Evolutionary conservation across 108 stramenopile species (phyloP).

Genomic region (Nitzschia palea): DNA sequence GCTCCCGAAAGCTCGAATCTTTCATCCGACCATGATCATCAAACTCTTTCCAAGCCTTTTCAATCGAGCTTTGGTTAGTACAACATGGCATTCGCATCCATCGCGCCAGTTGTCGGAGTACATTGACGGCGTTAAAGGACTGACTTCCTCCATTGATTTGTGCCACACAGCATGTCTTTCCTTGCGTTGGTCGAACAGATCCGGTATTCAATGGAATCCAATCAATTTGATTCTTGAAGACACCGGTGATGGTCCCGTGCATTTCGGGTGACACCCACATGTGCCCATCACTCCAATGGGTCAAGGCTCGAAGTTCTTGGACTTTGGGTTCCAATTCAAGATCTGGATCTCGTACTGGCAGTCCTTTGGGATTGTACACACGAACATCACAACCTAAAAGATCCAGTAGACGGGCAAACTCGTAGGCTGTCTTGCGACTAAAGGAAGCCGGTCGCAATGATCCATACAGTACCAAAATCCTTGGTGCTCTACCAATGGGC

Average conservation of each 20-base stretch:
- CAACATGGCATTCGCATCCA: conserved; percentile 78
- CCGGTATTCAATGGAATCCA: conserved; percentile 75
- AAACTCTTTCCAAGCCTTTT: conserved; percentile 73
- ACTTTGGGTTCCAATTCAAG: conserved; percentile 58
- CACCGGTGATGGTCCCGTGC: conserved; percentile 67
- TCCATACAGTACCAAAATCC: conserved; percentile 56
- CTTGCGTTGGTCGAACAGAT: conserved; percentile 61
- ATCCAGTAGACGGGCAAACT: conserved; percentile 59
- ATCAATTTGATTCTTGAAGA: conserved; percentile 76
- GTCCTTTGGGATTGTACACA: conserved; percentile 53
- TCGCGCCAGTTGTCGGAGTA: conserved; percentile 51
- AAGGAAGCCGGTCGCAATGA: conserved; percentile 51
- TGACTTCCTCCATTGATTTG: conserved; percentile 70
- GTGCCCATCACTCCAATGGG: conserved; percentile 66
- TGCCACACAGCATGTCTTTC: conserved; percentile 48
- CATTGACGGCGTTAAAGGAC: conserved; percentile 70
- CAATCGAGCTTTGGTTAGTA: conserved; percentile 59
- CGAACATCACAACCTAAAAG: conserved; percentile 62
- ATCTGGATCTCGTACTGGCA: conserved; percentile 61
- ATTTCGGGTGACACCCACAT: conserved; percentile 64
- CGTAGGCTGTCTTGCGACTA: conserved; percentile 42
- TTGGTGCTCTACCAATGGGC: conserved; percentile 50
- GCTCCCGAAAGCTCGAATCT: conserved; percentile 44
- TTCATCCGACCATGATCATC: conserved; percentile 67
- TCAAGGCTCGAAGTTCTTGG: conserved; percentile 57